A percentile compares a stretch with the other conserved stretches of the same genome.
These are phyloP conservation scores for Moniliella sp. DNA, from an alignment of 1,284 basidiomycete species.

Conservation along the genomic window DNA sequence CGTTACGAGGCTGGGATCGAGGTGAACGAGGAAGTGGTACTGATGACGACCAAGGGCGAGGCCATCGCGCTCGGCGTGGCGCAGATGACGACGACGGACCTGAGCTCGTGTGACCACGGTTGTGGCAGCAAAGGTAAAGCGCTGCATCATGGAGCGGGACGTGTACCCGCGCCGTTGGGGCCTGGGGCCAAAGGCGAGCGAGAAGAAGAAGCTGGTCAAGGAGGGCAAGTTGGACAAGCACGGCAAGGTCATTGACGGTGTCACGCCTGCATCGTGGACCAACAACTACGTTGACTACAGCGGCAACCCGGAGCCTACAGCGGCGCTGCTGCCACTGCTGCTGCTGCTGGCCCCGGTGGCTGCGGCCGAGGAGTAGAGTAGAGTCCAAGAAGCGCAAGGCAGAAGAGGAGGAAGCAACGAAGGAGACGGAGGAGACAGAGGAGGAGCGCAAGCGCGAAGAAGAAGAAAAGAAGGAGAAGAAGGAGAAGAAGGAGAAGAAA, in stretches of 20 bases:
- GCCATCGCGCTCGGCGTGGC: constrained; percentile 71
- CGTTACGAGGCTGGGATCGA: constrained; percentile 92
- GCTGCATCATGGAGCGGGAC: constrained; percentile 96
- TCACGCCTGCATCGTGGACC: constrained; percentile 76
- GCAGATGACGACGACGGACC: constrained; percentile 83
- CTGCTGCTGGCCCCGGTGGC: constrained; percentile 11
- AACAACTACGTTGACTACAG: constrained; percentile 78
- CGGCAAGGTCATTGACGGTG: constrained; percentile 70
- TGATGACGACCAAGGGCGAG: constrained; percentile 99
- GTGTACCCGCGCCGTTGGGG: constrained; percentile 96
- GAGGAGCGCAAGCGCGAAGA: constrained; percentile 21
- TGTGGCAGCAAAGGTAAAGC: constrained; percentile 97
- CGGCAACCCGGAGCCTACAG: constrained; percentile 37
- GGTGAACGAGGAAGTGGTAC: constrained; percentile 82
- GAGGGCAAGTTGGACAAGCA: constrained; percentile 88
- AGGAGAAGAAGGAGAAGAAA: constrained; percentile 31
- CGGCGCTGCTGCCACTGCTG: constrained; percentile 39
- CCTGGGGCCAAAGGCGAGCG: constrained; percentile 76
- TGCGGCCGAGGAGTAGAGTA: constrained; percentile 5
- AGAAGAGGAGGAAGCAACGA: constrained; percentile 4
- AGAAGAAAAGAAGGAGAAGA: constrained; percentile 26
- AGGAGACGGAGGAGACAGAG: constrained; percentile 15
- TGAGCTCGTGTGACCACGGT: constrained; percentile 92
- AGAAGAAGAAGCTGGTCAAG: constrained; percentile 65
- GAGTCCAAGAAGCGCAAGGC: constrained; percentile 5